Evolutionary conservation across 2,329 filamentous ascomycete species (phyloP).

Genomic region (Cladobotryum mycophilum): DNA sequence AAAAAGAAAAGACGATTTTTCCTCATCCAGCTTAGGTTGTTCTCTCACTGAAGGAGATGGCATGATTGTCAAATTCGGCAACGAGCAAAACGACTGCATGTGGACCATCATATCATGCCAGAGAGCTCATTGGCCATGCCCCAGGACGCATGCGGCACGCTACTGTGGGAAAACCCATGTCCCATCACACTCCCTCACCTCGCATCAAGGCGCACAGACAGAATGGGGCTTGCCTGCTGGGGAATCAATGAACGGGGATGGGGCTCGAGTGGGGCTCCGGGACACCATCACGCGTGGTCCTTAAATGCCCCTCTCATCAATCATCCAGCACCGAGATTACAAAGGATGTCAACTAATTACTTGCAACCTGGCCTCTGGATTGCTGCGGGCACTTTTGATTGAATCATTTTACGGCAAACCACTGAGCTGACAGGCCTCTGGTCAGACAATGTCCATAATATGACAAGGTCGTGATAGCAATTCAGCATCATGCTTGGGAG

Average conservation of each 20-base stretch:
- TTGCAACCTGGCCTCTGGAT: too few species aligned
- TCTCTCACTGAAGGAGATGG: too few species aligned
- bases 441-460: too few species aligned
- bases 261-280: neutral
- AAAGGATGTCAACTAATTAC: neutral
- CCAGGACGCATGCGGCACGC: conserved; percentile 5
- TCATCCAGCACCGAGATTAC: neutral
- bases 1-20: too few species aligned
- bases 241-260: conserved; percentile 1
- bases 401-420: too few species aligned
- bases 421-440: too few species aligned
- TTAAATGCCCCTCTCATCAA: neutral
- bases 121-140: conserved; percentile 5
- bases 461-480: too few species aligned
- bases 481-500: too few species aligned
- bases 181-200: conserved; percentile 9
- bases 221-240: neutral
- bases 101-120: neutral
- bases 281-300: neutral
- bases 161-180: conserved; percentile 12
- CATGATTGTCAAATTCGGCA: neutral
- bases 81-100: neutral
- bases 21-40: too few species aligned
- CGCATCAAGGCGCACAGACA: conserved; percentile 2
- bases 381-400: too few species aligned